Evolutionary conservation across 2,329 filamentous ascomycete species (phyloP).

Genomic region (Diaporthe eres): DNA sequence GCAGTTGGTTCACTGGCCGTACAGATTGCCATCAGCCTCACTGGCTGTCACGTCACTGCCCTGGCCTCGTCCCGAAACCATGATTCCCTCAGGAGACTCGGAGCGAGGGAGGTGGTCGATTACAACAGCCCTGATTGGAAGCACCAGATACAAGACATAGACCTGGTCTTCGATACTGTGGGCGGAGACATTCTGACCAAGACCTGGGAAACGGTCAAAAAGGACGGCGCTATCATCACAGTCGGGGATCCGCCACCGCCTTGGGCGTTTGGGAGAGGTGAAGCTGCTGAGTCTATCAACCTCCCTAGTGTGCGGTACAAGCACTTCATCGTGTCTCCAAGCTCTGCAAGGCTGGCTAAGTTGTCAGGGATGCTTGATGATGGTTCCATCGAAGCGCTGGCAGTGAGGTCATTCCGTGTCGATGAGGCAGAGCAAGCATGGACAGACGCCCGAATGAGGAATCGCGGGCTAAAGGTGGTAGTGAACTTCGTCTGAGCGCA

Average conservation of each 20-base stretch:
- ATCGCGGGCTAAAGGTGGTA: background rate
- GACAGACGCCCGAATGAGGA: background rate
- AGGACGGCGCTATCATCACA: background rate
- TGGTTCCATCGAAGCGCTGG: background rate
- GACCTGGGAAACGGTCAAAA: background rate
- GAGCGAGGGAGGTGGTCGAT: background rate
- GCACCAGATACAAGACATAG: background rate
- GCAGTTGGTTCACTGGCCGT: background rate
- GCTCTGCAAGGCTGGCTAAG: conserved; percentile 2
- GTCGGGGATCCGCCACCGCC: conserved; percentile 7
- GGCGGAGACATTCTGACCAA: background rate
- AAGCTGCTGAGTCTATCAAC: background rate
- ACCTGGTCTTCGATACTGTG: conserved; percentile 13
- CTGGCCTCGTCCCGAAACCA: conserved; percentile 2
- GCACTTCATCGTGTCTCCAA: conserved; percentile 5
- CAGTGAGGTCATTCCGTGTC: background rate
- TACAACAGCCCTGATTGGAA: conserved; percentile 1
- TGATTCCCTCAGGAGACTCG: background rate
- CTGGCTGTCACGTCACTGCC: background rate
- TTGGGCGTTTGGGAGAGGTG: background rate
- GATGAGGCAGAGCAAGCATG: conserved; percentile 12
- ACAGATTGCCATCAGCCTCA: background rate
- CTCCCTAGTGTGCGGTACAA: conserved; percentile 3
- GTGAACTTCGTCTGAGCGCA: background rate
- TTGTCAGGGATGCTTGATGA: conserved; percentile 10